Evolutionary conservation across 768 basidiomycete genomes (phyloP), one percentile per base, ranked within the genome.

Genomic region (Sistotremastrum niveocremeum): DNA sequence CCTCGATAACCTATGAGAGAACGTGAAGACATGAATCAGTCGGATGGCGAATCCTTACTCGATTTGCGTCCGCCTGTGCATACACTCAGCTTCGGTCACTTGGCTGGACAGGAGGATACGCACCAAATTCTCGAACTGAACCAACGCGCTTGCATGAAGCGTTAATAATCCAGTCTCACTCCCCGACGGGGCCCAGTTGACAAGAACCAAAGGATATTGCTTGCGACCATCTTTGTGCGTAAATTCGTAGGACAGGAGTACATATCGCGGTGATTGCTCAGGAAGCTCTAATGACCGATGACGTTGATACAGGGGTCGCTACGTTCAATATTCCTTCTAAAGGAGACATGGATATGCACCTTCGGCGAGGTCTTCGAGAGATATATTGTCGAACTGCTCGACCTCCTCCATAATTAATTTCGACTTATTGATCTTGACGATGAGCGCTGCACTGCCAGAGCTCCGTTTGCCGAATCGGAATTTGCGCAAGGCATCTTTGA

Each of bases 401-500:
- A 79, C 83, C 55, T 87, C 81, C 58, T 84, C 81, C 81, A 95
- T 83, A 52, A 77, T 57, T 48, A 93, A 72, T 54, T 79, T 70
- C 37, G 69, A 62, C 69, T 86, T 91, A 72, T 91, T 82, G 65
- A 93, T 87, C 76, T 91, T 93, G 63, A 93, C 79, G 54, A 89
- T 66, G 45, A 93, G 68, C 10, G 87, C 89, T 29, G 86, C 81
- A 54, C 72, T 81, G 36, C 79, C 83, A 12, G 70, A 62, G 39
- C 71, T 73, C 55, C 72, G 77, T 28, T 82, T 75, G 4, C 67
- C 66, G 46, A 87, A 84, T 9, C 85, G 70, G 66, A 93, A 94
- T 58, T 89, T 90, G 62, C 82, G 77, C 37, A 93, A 76, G 29
- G 77, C 66, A 51, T 82, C 77, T 61, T 84, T 85, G 61, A 93